Conservation (phyloP, 805 yeast genomes). For the Myxozyma lipomycoides region DNA sequence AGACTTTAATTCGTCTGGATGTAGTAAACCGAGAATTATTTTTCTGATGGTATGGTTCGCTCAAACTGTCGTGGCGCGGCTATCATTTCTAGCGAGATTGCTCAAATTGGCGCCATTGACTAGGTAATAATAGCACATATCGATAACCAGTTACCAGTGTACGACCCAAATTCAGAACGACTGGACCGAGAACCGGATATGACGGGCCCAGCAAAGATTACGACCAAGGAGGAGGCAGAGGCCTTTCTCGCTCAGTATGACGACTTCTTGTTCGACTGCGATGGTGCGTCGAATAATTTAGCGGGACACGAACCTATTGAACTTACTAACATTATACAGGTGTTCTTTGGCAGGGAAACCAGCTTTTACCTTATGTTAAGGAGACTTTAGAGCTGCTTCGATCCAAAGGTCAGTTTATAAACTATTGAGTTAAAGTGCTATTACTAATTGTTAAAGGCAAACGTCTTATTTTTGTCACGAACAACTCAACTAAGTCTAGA, state of each 20-base stretch:
- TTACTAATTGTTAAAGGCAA: conserved; percentile 44
- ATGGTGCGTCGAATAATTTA: conserved; percentile 43
- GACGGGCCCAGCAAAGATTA: conserved; percentile 47
- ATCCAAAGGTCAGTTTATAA: conserved; percentile 22
- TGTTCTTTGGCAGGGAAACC: conserved; percentile 88
- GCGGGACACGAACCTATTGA: background rate
- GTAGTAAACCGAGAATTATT: too few species aligned
- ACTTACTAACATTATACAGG: conserved; percentile 36
- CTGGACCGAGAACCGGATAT: too few species aligned
- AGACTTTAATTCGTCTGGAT: too few species aligned
- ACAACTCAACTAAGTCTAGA: conserved; percentile 90
- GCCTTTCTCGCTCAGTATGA: conserved; percentile 63
- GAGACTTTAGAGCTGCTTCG: conserved; percentile 69
- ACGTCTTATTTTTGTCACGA: conserved; percentile 82
- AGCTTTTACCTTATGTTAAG: conserved; percentile 67
- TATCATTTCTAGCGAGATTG: too few species aligned
- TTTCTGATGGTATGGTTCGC: too few species aligned
- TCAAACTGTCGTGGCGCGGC: too few species aligned
- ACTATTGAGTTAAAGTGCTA: background rate
- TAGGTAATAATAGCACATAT: too few species aligned
- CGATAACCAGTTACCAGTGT: too few species aligned
- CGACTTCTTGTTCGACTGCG: conserved; percentile 92
- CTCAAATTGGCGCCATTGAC: too few species aligned
- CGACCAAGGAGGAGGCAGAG: conserved; percentile 47
- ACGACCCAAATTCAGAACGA: too few species aligned